phyloP scores from a whole-genome alignment of 2,329 filamentous ascomycete genomes.

The Penicillium digitatum region DNA sequence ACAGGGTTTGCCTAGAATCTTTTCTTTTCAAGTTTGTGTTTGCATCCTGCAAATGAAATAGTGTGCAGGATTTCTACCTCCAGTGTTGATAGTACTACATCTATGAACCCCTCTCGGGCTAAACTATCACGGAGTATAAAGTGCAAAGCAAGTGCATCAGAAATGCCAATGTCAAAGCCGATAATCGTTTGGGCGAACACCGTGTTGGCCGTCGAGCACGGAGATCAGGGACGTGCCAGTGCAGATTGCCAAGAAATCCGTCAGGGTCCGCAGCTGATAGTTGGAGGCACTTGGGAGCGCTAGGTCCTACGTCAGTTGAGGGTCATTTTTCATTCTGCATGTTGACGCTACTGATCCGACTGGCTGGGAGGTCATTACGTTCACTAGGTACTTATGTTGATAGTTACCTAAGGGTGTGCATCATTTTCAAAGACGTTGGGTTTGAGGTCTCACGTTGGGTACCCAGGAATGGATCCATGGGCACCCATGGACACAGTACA shows the following conservation, averaged over 20 bases:
- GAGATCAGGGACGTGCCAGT: slow-evolving; percentile 14
- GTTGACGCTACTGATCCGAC: not conserved
- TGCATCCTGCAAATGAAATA: not conserved
- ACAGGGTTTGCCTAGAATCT: not conserved
- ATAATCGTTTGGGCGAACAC: slow-evolving; percentile 4
- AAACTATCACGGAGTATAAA: not conserved
- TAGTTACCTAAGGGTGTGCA: not conserved
- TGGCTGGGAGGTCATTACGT: not conserved
- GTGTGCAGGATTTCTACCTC: not conserved
- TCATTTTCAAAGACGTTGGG: not conserved
- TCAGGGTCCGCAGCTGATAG: slow-evolving; percentile 21
- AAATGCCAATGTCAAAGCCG: not conserved
- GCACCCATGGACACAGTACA: not conserved
- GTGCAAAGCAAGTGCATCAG: not conserved
- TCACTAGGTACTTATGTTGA: not conserved
- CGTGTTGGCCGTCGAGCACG: not conserved
- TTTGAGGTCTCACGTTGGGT: not conserved
- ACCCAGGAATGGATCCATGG: not conserved
- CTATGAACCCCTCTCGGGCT: not conserved
- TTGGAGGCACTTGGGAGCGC: slow-evolving; percentile 1
- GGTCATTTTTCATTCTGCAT: not conserved
- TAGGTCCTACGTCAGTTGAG: not conserved
- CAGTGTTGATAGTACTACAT: not conserved
- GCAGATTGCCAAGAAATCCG: slow-evolving; percentile 14
- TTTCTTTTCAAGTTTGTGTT: not conserved